A percentile compares a stretch with the other conserved stretches of the same genome.
Conservation (phyloP, 129 eudicot genomes). For the Centrapalus pauciflorus region DNA sequence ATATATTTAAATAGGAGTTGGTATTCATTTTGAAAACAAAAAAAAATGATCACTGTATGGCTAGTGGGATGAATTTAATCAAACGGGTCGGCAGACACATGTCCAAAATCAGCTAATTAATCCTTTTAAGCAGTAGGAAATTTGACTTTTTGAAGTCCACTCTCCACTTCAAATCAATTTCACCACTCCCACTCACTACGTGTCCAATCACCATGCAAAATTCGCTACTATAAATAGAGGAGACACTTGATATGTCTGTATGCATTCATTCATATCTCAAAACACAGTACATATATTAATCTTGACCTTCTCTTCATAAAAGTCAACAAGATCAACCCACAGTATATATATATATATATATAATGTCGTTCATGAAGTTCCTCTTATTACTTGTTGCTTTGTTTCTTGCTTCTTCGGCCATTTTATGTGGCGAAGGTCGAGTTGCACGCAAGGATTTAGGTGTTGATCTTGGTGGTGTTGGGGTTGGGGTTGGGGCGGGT, state of each 20-base stretch:
- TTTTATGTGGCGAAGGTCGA: constrained; percentile 27
- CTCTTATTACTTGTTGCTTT: constrained; percentile 19
- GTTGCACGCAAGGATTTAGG: constrained; percentile 60
- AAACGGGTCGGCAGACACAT: no score
- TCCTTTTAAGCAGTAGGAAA: constrained; percentile 18
- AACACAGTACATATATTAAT: no score
- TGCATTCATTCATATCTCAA: background rate
- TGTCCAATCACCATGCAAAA: constrained; percentile 25
- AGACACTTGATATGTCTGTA: no score
- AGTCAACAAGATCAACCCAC: constrained; percentile 8
- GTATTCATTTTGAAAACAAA: no score
- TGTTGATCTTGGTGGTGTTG: constrained; percentile 46
- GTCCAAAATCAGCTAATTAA: no score
- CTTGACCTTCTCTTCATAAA: background rate
- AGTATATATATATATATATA: background rate
- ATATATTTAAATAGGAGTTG: no score
- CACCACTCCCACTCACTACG: constrained; percentile 20
- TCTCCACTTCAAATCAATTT: constrained; percentile 4
- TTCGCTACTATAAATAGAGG: constrained; percentile 28
- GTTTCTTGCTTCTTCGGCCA: constrained; percentile 32
- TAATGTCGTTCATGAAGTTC: constrained; percentile 27
- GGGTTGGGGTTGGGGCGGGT: constrained; percentile 54
- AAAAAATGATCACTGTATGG: no score
- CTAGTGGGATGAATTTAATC: no score
- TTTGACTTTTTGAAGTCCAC: constrained; percentile 19